Evolutionary conservation across 129 eudicot species (phyloP).

Genomic region (Flaveria ramosissima): DNA sequence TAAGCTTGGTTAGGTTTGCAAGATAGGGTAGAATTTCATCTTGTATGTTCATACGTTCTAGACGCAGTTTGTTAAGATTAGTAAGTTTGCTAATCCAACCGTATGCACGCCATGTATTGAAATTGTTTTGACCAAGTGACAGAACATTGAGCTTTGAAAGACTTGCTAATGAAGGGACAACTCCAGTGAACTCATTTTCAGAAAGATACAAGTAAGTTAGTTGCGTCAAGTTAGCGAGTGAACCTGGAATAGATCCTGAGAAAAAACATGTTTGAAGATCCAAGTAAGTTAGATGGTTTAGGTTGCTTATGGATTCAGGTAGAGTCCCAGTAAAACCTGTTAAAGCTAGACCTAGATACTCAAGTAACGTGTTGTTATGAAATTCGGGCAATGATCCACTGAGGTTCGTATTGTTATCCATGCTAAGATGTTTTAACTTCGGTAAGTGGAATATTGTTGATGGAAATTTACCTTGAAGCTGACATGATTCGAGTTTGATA

Average conservation of each 20-base stretch:
- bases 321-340: conserved; percentile 32
- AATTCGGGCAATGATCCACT: conserved; percentile 31
- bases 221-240: conserved; percentile 35
- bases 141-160: conserved; percentile 9
- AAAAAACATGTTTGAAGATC: conserved; percentile 1
- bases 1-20: no score
- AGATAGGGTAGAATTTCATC: conserved; percentile 20
- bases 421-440: conserved; percentile 4
- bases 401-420: conserved; percentile 12
- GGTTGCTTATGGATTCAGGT: conserved; percentile 29
- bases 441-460: conserved; percentile 26
- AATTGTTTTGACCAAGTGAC: not conserved
- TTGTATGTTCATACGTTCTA: no score
- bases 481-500: not conserved
- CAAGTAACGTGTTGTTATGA: conserved; percentile 11
- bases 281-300: not conserved
- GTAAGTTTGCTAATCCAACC: conserved; percentile 20
- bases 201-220: not conserved
- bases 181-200: not conserved
- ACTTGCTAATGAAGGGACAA: conserved; percentile 20
- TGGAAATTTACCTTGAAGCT: conserved; percentile 23
- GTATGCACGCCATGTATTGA: not conserved
- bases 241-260: conserved; percentile 21
- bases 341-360: not conserved
- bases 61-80: not conserved